Conservation (phyloP, 768 basidiomycete genomes). For the Neoboletus subvelutipes region DNA sequence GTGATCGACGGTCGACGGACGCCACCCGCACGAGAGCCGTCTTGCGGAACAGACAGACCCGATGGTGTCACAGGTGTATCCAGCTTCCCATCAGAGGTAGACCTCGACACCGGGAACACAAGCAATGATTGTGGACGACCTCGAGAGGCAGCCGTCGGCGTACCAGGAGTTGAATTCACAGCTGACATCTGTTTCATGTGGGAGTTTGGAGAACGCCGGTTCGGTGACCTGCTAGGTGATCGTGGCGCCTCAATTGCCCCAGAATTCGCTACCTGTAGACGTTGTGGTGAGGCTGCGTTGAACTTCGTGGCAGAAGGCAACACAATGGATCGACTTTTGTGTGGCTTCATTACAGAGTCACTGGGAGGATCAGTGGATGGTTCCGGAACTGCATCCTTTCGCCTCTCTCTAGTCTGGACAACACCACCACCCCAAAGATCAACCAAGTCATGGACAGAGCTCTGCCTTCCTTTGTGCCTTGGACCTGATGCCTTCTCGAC, state of each 20-base stretch:
- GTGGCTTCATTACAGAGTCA: constrained; percentile 15
- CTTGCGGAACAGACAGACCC: constrained; percentile 48
- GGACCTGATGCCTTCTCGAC: constrained; percentile 27
- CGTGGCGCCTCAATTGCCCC: constrained; percentile 19
- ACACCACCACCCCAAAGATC: constrained; percentile 70
- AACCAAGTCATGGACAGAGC: constrained; percentile 81
- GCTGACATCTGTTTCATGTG: constrained; percentile 34
- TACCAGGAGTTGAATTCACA: constrained; percentile 21
- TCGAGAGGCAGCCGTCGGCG: constrained; percentile 39
- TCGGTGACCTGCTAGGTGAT: constrained; percentile 32
- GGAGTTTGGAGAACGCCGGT: constrained; percentile 25
- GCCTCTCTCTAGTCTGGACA: constrained; percentile 44
- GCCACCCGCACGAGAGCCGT: constrained; percentile 39
- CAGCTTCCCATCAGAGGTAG: constrained; percentile 41
- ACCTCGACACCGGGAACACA: constrained; percentile 52
- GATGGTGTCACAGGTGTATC: constrained; percentile 34
- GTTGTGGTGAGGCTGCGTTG: constrained; percentile 26
- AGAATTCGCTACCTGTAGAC: constrained; percentile 19
- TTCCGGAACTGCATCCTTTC: constrained; percentile 23
- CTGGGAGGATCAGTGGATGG: constrained; percentile 17
- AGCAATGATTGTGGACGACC: constrained; percentile 83
- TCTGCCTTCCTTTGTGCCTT: constrained; percentile 56
- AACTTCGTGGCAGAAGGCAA: constrained; percentile 20
- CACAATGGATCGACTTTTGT: constrained; percentile 23
- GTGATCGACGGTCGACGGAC: constrained; percentile 75